Conservation (phyloP, 257 asterid genomes). For the Solanum virginianum region DNA sequence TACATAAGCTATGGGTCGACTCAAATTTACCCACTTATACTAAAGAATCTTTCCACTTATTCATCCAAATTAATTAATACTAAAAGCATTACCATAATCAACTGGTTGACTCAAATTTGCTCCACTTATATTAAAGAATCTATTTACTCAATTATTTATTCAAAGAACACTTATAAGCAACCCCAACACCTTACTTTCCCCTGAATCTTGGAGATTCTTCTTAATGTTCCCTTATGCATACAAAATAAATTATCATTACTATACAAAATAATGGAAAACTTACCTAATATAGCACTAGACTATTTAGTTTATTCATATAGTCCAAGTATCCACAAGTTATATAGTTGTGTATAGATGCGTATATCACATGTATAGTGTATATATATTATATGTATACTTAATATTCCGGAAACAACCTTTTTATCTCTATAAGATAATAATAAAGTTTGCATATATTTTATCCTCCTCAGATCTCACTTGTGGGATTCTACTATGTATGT, state of each 20-base stretch:
- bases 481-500: too few species aligned
- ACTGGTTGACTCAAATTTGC: neutral
- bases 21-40: neutral
- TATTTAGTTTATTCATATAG: neutral
- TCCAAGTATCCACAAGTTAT: neutral
- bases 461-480: too few species aligned
- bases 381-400: neutral
- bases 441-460: too few species aligned
- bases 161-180: neutral
- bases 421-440: too few species aligned
- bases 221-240: neutral
- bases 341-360: too few species aligned
- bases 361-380: too few species aligned
- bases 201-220: constrained; percentile 4
- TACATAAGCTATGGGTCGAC: neutral
- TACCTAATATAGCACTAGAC: neutral
- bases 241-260: neutral
- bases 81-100: neutral
- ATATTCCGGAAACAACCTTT: accelerated
- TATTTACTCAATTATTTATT: neutral
- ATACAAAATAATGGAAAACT: neutral
- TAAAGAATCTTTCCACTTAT: neutral
- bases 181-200: neutral
- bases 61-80: neutral
- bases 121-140: neutral